A percentile compares a stretch with the other conserved stretches of the same genome.
These are phyloP conservation scores for Acmispon strigosus DNA, from an alignment of 306 rosid genomes.

Conservation along the genomic window DNA sequence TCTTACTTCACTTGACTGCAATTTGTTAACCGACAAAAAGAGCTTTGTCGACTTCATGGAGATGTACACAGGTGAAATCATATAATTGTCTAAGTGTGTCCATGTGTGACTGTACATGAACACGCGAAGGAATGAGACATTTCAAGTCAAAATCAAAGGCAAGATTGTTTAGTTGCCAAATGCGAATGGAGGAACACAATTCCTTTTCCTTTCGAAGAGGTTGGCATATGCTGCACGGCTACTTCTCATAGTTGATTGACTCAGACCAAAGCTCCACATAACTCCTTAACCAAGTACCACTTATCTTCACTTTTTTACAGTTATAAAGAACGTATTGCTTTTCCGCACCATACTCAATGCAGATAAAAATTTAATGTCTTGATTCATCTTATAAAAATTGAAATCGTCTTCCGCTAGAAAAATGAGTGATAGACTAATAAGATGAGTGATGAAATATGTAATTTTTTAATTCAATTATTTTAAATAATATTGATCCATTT, in stretches of 20 bases:
- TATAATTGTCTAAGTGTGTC: background rate
- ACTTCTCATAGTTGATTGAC: slow-evolving; percentile 17
- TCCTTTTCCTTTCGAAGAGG: slow-evolving; percentile 33
- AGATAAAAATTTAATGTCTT: too few species aligned
- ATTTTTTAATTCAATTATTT: too few species aligned
- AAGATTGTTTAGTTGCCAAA: slow-evolving; percentile 27
- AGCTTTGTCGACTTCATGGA: background rate
- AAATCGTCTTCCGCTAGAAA: too few species aligned
- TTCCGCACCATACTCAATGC: too few species aligned
- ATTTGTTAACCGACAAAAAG: background rate
- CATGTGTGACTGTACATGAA: slow-evolving; percentile 26
- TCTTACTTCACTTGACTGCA: background rate
- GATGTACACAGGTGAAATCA: background rate
- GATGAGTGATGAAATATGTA: too few species aligned
- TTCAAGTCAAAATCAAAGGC: slow-evolving; percentile 37
- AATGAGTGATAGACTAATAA: too few species aligned
- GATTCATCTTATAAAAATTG: too few species aligned
- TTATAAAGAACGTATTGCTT: too few species aligned
- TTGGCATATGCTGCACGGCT: slow-evolving; percentile 15
- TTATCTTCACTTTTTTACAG: too few species aligned
- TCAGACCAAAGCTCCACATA: too few species aligned
- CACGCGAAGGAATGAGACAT: slow-evolving; percentile 27
- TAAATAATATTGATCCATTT: too few species aligned
- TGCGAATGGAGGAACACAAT: slow-evolving; percentile 10
- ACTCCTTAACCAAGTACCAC: too few species aligned